Base-by-base conservation (phyloP, 106 monocot species). In the Narthecium ossifragum region DNA sequence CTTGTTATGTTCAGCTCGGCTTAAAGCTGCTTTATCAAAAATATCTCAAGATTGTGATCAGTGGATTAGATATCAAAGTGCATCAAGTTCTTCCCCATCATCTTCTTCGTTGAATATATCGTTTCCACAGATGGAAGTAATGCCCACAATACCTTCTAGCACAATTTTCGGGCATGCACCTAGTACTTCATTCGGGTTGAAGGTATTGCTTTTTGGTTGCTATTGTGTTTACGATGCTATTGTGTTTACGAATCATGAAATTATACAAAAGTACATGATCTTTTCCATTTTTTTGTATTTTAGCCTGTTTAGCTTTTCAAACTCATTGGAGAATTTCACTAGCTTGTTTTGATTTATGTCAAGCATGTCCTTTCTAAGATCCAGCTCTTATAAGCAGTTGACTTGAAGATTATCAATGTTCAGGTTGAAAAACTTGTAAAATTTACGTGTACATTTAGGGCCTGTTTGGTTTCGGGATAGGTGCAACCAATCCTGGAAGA, bases 11-110 rank as follows among this genome's bases (percentile, higher is more conserved):
- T 31, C 83, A 96, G 94, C 73, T 63, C 66, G 80, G 27, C 68
- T 96, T 13, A 96, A 78, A 69, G 52, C 57, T 65, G 74, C 90
- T 15, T 60, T 96, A 62, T 75, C 86, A 60, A 96, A 75, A 78
- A 80, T 86, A 61, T 53, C 66, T 46, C 94, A 96, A 86, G 94
- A 96, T 55, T 96, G 75, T 59, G 94, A 90, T 46, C 86, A 83
- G 63, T 90, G 82, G 94, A 81, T 81, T 34, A 86, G 75, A 70
- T 70, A 71, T 45, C 83, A 78, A 66, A 66, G 43, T 64, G 29
- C 59, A 25, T 31, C 70, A 48, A 67, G 36, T 63, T 78, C 80
- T 26, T 70, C 77, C 41, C 70, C 83, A 28, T 80, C 84, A 49
- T 59, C 92, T 7, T 34, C 52, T 31, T 63, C 78, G 43, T 6